Percentiles rank a stretch among this genome's conserved stretches.
These are phyloP conservation scores for Tillandsia leiboldiana DNA, from an alignment of 176 grass and related monocot species.

Conservation along the genomic window DNA sequence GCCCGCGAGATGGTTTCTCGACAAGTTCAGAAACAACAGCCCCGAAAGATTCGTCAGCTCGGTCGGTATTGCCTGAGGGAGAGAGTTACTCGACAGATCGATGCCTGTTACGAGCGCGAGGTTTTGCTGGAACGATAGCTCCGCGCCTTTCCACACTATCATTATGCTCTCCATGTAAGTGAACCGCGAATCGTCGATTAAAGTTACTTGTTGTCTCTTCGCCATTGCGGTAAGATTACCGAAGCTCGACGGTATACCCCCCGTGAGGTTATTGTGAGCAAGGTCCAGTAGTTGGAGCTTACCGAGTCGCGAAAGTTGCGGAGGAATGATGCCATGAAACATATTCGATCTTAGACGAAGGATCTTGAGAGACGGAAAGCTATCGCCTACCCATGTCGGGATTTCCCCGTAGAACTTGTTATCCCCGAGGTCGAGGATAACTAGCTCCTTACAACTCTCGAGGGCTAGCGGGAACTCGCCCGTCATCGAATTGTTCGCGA, in stretches of 20 bases:
- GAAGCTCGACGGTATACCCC: constrained; percentile 39
- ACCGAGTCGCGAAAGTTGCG: constrained; percentile 16
- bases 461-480: constrained; percentile 31
- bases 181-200: constrained; percentile 18
- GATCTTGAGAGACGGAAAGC: constrained; percentile 29
- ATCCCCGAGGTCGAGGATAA: constrained; percentile 39
- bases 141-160: constrained; percentile 52
- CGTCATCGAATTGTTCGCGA: constrained; percentile 37
- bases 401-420: constrained; percentile 44
- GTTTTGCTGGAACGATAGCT: constrained; percentile 23
- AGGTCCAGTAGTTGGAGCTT: constrained; percentile 56
- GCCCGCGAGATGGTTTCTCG: constrained; percentile 35
- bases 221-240: constrained; percentile 46
- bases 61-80: constrained; percentile 37
- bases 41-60: constrained; percentile 38
- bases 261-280: constrained; percentile 39
- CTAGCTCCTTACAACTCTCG: constrained; percentile 3
- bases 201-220: constrained; percentile 5
- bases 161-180: constrained; percentile 43
- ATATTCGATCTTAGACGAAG: constrained; percentile 44
- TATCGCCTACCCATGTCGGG: constrained; percentile 42
- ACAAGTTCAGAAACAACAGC: constrained; percentile 55
- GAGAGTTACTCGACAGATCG: constrained; percentile 43
- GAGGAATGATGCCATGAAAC: constrained; percentile 40
- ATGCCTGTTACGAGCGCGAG: constrained; percentile 43